phyloP scores from a whole-genome alignment of 177 flowering plant genomes.

The Tripterygium wilfordii region DNA sequence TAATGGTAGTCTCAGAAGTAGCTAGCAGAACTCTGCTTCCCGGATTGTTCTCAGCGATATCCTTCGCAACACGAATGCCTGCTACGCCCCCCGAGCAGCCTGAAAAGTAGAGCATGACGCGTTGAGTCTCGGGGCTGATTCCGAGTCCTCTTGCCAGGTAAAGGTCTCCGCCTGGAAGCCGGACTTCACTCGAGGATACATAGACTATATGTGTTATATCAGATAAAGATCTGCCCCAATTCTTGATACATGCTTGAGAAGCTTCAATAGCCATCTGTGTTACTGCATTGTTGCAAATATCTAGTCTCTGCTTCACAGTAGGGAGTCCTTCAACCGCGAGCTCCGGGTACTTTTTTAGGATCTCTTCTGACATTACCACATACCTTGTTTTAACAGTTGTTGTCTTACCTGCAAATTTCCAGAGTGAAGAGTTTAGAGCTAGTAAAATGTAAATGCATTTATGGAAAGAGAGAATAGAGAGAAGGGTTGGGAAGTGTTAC shows the following conservation, averaged over 20 bases:
- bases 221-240: slow-evolving; percentile 72
- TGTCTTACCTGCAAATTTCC: slow-evolving; percentile 56
- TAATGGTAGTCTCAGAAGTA: slow-evolving; percentile 85
- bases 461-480: not conserved
- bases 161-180: slow-evolving; percentile 86
- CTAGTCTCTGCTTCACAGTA: slow-evolving; percentile 68
- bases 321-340: slow-evolving; percentile 75
- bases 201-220: slow-evolving; percentile 89
- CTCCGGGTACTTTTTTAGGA: slow-evolving; percentile 77
- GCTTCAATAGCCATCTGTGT: slow-evolving; percentile 89
- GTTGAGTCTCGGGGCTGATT: slow-evolving; percentile 55
- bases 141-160: slow-evolving; percentile 87
- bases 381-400: slow-evolving; percentile 95
- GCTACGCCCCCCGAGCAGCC: slow-evolving; percentile 98
- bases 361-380: slow-evolving; percentile 92
- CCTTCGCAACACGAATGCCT: slow-evolving; percentile 88
- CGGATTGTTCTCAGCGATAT: slow-evolving; percentile 94
- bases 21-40: slow-evolving; percentile 76
- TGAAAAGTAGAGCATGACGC: slow-evolving; percentile 75
- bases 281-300: slow-evolving; percentile 85
- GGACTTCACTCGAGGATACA: slow-evolving; percentile 84
- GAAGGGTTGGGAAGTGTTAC: slow-evolving; percentile 24
- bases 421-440: not conserved
- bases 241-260: slow-evolving; percentile 63
- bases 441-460: not conserved